Conservation (phyloP, 495 filamentous ascomycete species). For the Penicilliopsis zonata region DNA sequence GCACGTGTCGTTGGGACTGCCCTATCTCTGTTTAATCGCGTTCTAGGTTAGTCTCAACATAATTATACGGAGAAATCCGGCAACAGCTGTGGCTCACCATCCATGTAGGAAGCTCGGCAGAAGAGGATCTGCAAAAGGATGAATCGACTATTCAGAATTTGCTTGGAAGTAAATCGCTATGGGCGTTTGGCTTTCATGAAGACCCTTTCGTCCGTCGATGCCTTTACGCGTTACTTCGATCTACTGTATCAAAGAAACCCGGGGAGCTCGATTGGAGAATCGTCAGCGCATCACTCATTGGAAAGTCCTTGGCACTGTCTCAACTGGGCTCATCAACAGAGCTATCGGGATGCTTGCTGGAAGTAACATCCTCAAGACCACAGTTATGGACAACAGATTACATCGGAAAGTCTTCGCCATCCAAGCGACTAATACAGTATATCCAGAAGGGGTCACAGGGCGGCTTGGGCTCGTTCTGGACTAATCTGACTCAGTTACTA, state of each 20-base stretch:
- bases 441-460: constrained; percentile 76
- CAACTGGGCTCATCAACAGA: constrained; percentile 66
- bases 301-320: constrained; percentile 50
- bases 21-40: constrained; percentile 29
- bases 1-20: constrained; percentile 59
- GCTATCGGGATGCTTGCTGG: constrained; percentile 48
- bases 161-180: constrained; percentile 55
- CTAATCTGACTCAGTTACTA: constrained; percentile 47
- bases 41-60: constrained; percentile 26
- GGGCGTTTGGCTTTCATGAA: constrained; percentile 55
- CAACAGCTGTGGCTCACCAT: constrained; percentile 2
- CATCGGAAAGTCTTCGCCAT: constrained; percentile 50
- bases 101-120: constrained; percentile 25
- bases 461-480: constrained; percentile 59
- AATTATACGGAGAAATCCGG: not conserved
- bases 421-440: constrained; percentile 54
- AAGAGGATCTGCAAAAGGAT: constrained; percentile 40
- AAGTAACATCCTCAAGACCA: constrained; percentile 49
- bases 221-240: constrained; percentile 54
- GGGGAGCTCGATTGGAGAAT: constrained; percentile 48
- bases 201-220: constrained; percentile 64
- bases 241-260: constrained; percentile 43
- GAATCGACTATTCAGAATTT: constrained; percentile 38
- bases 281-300: constrained; percentile 54
- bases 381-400: constrained; percentile 65